Percentiles rank a stretch among this genome's conserved stretches.
Conservation (phyloP, 176 grass and related monocot species). For the Oryza glaberrima region DNA sequence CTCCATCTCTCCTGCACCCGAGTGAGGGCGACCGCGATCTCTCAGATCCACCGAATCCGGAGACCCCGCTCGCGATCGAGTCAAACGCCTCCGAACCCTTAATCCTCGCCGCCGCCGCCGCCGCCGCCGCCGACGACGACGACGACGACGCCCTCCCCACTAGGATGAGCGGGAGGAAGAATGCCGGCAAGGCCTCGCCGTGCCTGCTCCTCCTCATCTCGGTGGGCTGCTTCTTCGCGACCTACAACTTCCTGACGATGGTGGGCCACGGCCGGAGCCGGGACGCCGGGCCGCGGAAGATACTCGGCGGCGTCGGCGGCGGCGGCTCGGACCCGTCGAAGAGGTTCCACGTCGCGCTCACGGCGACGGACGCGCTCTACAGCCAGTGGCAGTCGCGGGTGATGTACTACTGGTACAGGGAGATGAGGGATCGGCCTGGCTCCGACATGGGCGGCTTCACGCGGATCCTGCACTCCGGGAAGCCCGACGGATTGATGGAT, state of each 20-base stretch:
- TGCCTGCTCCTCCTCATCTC: slow-evolving; percentile 62
- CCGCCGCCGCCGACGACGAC: not conserved
- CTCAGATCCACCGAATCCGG: slow-evolving; percentile 44
- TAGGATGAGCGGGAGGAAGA: slow-evolving; percentile 57
- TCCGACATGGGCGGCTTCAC: slow-evolving; percentile 98
- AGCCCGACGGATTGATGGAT: slow-evolving; percentile 78
- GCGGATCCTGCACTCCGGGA: slow-evolving; percentile 88
- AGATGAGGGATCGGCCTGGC: slow-evolving; percentile 65
- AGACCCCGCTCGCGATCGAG: not conserved
- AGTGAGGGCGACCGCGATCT: slow-evolving; percentile 18
- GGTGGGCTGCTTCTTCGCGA: slow-evolving; percentile 65
- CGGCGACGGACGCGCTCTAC: slow-evolving; percentile 88
- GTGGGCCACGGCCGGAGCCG: slow-evolving; percentile 42
- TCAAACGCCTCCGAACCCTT: not conserved
- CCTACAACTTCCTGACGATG: slow-evolving; percentile 86
- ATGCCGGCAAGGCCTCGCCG: slow-evolving; percentile 55
- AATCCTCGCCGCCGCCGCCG: not conserved
- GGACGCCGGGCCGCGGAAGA: slow-evolving; percentile 35
- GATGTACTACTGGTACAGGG: slow-evolving; percentile 94
- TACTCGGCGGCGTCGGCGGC: slow-evolving; percentile 28
- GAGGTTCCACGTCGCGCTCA: slow-evolving; percentile 89
- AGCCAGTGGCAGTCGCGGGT: slow-evolving; percentile 97
- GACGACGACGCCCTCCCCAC: not conserved
- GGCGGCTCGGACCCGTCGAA: slow-evolving; percentile 51
- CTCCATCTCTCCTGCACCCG: not conserved